Evolutionary conservation across 441 rosid species (phyloP).

Genomic region (Croton setiger): DNA sequence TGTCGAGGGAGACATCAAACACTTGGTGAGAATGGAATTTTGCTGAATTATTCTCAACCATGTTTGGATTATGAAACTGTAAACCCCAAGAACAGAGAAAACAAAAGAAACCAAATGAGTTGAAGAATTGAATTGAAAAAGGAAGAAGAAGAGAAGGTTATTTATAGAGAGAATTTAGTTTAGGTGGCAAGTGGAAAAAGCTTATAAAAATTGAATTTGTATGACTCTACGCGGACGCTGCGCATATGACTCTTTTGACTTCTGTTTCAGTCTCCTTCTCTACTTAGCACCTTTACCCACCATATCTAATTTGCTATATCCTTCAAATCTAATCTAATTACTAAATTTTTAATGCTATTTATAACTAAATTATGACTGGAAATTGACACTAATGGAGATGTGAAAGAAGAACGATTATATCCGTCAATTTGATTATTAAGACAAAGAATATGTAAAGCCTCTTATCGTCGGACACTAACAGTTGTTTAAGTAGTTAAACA

Average conservation of each 20-base stretch:
- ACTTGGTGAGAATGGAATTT: constrained; percentile 30
- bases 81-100: not conserved
- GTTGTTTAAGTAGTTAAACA: no score
- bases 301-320: no score
- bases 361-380: no score
- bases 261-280: no score
- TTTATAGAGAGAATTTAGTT: not conserved
- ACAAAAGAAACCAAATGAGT: not conserved
- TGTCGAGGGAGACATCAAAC: constrained; percentile 40
- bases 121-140: not conserved
- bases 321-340: no score
- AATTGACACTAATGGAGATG: no score
- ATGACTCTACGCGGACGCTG: not conserved
- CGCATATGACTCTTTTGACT: not conserved
- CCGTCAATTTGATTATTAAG: no score
- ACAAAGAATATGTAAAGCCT: no score
- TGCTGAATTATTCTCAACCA: constrained; percentile 46
- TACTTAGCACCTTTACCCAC: no score
- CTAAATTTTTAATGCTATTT: no score
- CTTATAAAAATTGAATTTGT: not conserved
- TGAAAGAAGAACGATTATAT: no score
- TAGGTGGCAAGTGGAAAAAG: not conserved
- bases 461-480: no score
- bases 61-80: constrained; percentile 22
- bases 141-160: not conserved